Base-by-base conservation (phyloP, 441 rosid genomes). In the Erodium moschatum region DNA sequence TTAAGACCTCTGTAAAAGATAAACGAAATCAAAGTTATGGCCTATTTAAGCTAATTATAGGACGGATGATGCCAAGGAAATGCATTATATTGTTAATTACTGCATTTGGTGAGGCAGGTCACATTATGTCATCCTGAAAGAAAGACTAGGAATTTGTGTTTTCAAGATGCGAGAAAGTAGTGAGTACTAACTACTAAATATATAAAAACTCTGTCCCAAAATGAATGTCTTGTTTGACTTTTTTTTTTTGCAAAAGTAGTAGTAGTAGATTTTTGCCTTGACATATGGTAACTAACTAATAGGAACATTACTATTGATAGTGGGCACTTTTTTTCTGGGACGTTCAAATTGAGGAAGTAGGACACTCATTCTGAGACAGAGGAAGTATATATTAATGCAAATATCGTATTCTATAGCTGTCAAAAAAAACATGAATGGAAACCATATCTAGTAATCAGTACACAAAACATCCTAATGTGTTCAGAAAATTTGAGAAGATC, bases 1-100 rank as follows among this genome's bases (percentile, higher is more conserved):
- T 90, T 78, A 92, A 77, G 75, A 92, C 84, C 85, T 92, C 98
- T 90, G 86, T 7, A 70, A 77, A 79, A 76, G 54, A 76, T 64
- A 33, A 33, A 69, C 24, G 70, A 75, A 9, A 67, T 73, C 64
- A 67, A 77, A 66, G 54, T 62, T 66, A 70, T 71, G 67, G 69
- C 38, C 70, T 18, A 58, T 61, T n/a, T 52, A 70, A 67, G 38
- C 38, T 33, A 33, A 33, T 33, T 33, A 33, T 33, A 33, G 38
- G 38, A 33, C 38, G 6, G 38, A 33, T 33, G 4, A 33, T 33
- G 38, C 4, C 4, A 5, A 5, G 38, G 15, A 52, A 52, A 52
- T 52, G 6, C 13, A 52, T 52, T 5, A 52, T 52, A 52, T 52
- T 16, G 20, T 3, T 52, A 52, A n/a, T 52, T n/a, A 52, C 20